phyloP scores from a whole-genome alignment of 768 basidiomycete genomes.

The Serendipita sp. region DNA sequence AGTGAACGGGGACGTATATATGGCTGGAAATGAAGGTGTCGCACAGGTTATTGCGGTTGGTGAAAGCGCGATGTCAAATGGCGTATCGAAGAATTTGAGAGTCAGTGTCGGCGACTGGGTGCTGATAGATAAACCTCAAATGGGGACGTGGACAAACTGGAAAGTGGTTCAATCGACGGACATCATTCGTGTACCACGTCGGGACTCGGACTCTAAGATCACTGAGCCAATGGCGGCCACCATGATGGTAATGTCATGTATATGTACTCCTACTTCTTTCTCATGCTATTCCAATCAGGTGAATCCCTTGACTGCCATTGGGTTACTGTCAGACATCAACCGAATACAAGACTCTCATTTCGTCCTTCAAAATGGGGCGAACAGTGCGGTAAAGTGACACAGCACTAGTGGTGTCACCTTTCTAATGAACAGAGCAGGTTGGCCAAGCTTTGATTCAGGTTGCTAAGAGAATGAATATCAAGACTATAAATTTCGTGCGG shows the following conservation, averaged over 20 bases:
- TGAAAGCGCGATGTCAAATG: slow-evolving; percentile 24
- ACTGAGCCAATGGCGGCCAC: slow-evolving; percentile 57
- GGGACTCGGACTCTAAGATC: slow-evolving; percentile 20
- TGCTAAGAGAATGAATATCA: slow-evolving; percentile 49
- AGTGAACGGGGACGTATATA: slow-evolving; percentile 21
- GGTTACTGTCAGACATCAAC: slow-evolving; percentile 54
- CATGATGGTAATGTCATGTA: slow-evolving; percentile 33
- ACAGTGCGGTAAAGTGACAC: slow-evolving; percentile 47
- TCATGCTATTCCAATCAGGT: slow-evolving; percentile 27
- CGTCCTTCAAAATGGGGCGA: slow-evolving; percentile 76
- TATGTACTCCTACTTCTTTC: slow-evolving; percentile 11
- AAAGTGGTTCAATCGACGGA: slow-evolving; percentile 38
- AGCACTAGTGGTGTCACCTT: slow-evolving; percentile 5
- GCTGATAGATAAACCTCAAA: slow-evolving; percentile 46
- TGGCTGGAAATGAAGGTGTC: slow-evolving; percentile 66
- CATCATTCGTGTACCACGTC: slow-evolving; percentile 41
- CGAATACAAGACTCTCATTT: slow-evolving; percentile 49
- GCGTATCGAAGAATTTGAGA: not conserved
- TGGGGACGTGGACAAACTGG: slow-evolving; percentile 59
- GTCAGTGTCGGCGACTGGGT: slow-evolving; percentile 55
- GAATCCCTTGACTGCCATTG: slow-evolving; percentile 71
- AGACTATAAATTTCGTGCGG: slow-evolving; percentile 71
- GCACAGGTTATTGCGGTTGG: slow-evolving; percentile 51
- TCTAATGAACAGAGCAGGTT: slow-evolving; percentile 26
- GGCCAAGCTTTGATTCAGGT: slow-evolving; percentile 81